phyloP scores from a whole-genome alignment of 2,329 filamentous ascomycete species.

The Xylaria sp. region DNA sequence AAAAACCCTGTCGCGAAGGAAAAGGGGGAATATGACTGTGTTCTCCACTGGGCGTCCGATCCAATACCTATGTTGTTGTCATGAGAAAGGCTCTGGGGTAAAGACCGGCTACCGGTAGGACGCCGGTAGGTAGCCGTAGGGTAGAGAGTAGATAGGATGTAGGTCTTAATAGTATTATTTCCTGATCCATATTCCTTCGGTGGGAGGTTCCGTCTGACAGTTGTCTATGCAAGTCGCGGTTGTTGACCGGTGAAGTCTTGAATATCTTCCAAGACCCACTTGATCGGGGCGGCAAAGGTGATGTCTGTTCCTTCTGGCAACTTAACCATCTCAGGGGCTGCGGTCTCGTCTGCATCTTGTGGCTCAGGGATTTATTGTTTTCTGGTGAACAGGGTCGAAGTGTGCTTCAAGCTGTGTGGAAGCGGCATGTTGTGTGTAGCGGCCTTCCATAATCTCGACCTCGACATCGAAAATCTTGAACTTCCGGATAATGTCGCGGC shows the following conservation, averaged over 20 bases:
- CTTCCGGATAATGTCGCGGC: constrained; percentile 1
- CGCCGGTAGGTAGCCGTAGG: too few species aligned
- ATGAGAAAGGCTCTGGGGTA: too few species aligned
- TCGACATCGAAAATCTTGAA: constrained; percentile 7
- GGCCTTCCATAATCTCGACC: constrained; percentile 15
- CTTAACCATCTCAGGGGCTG: neutral
- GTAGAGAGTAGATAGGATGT: too few species aligned
- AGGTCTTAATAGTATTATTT: too few species aligned
- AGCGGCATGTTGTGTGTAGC: constrained; percentile 8
- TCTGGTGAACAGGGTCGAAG: neutral
- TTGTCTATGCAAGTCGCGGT: neutral
- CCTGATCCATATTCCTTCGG: too few species aligned
- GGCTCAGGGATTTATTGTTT: neutral
- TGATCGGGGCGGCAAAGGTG: constrained; percentile 10
- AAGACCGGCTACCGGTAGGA: too few species aligned
- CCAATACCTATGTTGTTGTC: too few species aligned
- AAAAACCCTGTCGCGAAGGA: too few species aligned
- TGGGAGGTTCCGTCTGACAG: too few species aligned
- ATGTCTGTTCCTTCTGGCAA: neutral
- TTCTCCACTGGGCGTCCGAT: too few species aligned
- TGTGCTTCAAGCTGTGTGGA: constrained; percentile 9
- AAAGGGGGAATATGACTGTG: too few species aligned
- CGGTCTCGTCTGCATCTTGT: constrained; percentile 5
- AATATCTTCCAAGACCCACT: constrained; percentile 14
- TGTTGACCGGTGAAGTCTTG: constrained; percentile 2